phyloP scores from a whole-genome alignment of 1,284 basidiomycete genomes.

The Ceratobasidium sp. region DNA sequence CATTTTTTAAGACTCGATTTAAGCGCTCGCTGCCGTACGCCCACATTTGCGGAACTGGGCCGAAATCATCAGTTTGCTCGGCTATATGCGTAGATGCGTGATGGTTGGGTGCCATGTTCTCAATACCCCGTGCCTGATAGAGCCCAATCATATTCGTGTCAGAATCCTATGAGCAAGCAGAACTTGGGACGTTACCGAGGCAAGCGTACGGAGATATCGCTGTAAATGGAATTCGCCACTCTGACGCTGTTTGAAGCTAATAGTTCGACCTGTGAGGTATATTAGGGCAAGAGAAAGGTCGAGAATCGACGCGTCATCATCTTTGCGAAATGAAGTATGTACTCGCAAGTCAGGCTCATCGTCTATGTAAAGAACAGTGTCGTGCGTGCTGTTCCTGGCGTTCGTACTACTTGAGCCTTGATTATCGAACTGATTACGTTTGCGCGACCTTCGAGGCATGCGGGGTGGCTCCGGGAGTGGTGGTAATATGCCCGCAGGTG shows the following conservation, averaged over 20 bases:
- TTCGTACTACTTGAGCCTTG: not conserved
- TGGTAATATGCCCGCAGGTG: not conserved
- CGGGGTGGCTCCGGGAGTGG: conserved; percentile 19
- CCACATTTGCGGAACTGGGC: conserved; percentile 17
- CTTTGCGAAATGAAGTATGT: not conserved
- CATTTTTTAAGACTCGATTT: not conserved
- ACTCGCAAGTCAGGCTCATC: not conserved
- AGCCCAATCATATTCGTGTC: not conserved
- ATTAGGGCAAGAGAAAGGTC: not conserved
- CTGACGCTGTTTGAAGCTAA: not conserved
- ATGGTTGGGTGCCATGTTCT: conserved; percentile 27
- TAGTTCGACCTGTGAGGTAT: not conserved
- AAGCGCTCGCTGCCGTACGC: conserved; percentile 12
- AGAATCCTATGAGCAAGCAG: not conserved
- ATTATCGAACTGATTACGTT: not conserved
- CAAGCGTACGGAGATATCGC: not conserved
- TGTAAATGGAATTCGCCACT: not conserved
- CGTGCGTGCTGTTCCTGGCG: not conserved
- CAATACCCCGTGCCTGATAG: conserved; percentile 11
- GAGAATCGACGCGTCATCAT: not conserved
- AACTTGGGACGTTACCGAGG: not conserved
- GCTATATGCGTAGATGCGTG: not conserved
- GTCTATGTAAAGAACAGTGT: no score
- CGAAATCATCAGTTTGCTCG: conserved; percentile 3
- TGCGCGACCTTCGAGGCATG: conserved; percentile 3